A percentile compares a stretch with the other conserved stretches of the same genome.
Evolutionary conservation across 2,329 filamentous ascomycete species (phyloP).

Genomic region (Ilyonectria sp.): DNA sequence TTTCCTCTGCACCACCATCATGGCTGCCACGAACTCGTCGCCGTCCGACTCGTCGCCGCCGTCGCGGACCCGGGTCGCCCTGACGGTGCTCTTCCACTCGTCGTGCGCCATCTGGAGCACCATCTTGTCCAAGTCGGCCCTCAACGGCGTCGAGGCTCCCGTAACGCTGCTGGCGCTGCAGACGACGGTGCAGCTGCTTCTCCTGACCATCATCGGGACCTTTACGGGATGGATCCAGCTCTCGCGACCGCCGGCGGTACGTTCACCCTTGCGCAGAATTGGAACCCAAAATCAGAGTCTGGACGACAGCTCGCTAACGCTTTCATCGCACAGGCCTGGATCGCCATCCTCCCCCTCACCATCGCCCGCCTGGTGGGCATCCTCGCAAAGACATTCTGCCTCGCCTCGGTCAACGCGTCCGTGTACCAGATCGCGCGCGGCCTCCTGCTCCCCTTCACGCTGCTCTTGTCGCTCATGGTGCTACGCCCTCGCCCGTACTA

Average conservation of each 20-base stretch:
- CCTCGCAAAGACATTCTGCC: constrained; percentile 48
- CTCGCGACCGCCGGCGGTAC: constrained; percentile 40
- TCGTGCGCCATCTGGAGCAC: constrained; percentile 48
- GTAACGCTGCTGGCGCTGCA: constrained; percentile 46
- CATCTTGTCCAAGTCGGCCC: constrained; percentile 47
- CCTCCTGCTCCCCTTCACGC: constrained; percentile 45
- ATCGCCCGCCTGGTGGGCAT: constrained; percentile 46
- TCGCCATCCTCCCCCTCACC: constrained; percentile 45
- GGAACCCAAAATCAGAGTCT: not conserved
- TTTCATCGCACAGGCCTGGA: constrained; percentile 38
- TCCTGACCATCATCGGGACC: constrained; percentile 42
- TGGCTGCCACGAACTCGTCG: constrained; percentile 37
- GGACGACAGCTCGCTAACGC: constrained; percentile 8
- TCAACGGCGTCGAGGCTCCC: constrained; percentile 46
- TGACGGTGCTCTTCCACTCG: constrained; percentile 47
- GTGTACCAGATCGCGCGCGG: constrained; percentile 48
- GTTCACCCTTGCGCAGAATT: not conserved
- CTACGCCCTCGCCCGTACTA: constrained; percentile 48
- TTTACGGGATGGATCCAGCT: constrained; percentile 47
- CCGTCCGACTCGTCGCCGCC: constrained; percentile 36
- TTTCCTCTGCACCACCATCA: constrained; percentile 31
- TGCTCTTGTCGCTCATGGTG: constrained; percentile 45
- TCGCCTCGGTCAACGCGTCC: constrained; percentile 48
- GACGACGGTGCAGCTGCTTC: constrained; percentile 43
- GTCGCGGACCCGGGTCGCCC: constrained; percentile 39